A percentile compares a stretch with the other conserved stretches of the same genome.
These are phyloP conservation scores for Fusarium robinianum DNA, from an alignment of 2,329 filamentous ascomycete genomes.

Conservation along the genomic window DNA sequence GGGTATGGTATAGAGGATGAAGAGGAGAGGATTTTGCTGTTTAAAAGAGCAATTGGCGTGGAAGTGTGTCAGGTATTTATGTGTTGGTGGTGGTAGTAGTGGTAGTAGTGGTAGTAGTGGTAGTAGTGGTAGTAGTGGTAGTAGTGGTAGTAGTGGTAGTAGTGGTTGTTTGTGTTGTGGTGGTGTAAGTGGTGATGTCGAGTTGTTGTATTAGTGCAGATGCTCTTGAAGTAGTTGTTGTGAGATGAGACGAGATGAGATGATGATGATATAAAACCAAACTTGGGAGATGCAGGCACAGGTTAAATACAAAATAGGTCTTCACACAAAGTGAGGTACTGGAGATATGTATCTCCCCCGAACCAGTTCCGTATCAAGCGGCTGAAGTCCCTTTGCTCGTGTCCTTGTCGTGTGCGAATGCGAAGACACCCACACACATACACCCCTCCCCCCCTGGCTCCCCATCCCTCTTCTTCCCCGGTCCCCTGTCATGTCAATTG, in stretches of 20 bases:
- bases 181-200: conserved; percentile 14
- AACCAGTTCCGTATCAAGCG: too few species aligned
- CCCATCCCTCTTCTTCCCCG: too few species aligned
- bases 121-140: background rate
- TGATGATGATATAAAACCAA: conserved; percentile 16
- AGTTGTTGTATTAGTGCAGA: conserved; percentile 10
- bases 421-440: too few species aligned
- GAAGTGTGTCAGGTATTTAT: conserved; percentile 1
- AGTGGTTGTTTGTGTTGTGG: conserved; percentile 8
- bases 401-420: too few species aligned
- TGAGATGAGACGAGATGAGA: conserved; percentile 8
- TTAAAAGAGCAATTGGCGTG: background rate
- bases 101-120: conserved; percentile 1
- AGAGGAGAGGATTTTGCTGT: background rate
- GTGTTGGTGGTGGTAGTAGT: conserved; percentile 3
- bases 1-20: background rate
- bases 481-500: too few species aligned
- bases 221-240: conserved; percentile 13
- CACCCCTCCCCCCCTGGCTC: too few species aligned
- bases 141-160: background rate
- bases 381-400: conserved; percentile 28
- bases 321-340: conserved; percentile 6
- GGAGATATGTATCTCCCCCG: too few species aligned
- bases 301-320: conserved; percentile 26
- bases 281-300: conserved; percentile 10